A percentile compares a stretch with the other conserved stretches of the same genome.
Evolutionary conservation across 2,329 filamentous ascomycete genomes (phyloP).

Genomic region (Biscogniauxia sp.): DNA sequence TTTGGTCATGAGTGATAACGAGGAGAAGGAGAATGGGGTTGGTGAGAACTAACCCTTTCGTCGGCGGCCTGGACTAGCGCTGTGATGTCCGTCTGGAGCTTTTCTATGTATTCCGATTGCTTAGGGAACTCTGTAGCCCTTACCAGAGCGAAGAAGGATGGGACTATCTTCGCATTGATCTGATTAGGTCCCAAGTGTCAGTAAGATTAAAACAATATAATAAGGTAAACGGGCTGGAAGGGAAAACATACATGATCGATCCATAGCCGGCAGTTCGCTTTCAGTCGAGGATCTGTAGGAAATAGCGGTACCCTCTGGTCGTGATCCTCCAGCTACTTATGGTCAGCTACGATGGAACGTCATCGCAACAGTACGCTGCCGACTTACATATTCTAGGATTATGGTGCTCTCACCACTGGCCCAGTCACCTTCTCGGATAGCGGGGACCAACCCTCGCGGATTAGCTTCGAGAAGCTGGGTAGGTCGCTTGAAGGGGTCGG

Average conservation of each 20-base stretch:
- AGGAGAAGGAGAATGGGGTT: too few species aligned
- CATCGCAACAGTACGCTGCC: neutral
- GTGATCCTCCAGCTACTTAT: slow-evolving; percentile 67
- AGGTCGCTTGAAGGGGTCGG: slow-evolving; percentile 75
- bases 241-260: slow-evolving; percentile 65
- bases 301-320: slow-evolving; percentile 59
- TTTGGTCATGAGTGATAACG: too few species aligned
- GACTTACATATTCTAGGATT: slow-evolving; percentile 76
- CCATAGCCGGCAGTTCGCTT: slow-evolving; percentile 77
- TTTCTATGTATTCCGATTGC: slow-evolving; percentile 57
- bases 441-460: slow-evolving; percentile 72
- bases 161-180: slow-evolving; percentile 75
- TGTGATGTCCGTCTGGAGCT: slow-evolving; percentile 64
- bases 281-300: slow-evolving; percentile 61
- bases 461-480: slow-evolving; percentile 67
- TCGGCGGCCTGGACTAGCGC: slow-evolving; percentile 47
- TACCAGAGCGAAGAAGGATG: slow-evolving; percentile 71
- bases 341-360: slow-evolving; percentile 5
- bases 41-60: slow-evolving; percentile 34
- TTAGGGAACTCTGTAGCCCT: slow-evolving; percentile 60
- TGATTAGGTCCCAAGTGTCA: slow-evolving; percentile 30
- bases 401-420: slow-evolving; percentile 78
- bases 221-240: neutral
- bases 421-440: slow-evolving; percentile 76
- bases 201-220: neutral